Conservation (phyloP, 495 filamentous ascomycete genomes). For the Halenospora varia region DNA sequence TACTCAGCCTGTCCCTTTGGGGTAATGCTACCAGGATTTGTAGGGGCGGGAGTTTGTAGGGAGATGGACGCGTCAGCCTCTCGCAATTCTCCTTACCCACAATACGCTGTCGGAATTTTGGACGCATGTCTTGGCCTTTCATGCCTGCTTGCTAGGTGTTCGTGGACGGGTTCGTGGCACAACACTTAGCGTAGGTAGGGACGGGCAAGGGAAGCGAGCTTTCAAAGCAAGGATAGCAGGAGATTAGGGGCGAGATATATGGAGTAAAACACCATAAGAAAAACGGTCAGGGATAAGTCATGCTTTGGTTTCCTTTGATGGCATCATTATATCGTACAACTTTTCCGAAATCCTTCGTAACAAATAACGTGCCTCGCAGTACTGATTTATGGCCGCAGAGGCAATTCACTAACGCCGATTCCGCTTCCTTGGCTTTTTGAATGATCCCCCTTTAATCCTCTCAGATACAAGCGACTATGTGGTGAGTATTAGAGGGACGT, state of each 20-base stretch:
- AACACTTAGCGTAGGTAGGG: not conserved
- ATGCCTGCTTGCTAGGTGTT: not conserved
- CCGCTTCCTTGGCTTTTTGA: no score
- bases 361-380: no score
- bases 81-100: not conserved
- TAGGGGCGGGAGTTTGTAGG: no score
- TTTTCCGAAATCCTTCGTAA: no score
- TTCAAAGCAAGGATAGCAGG: not conserved
- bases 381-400: no score
- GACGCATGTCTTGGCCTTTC: not conserved
- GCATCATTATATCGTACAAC: no score
- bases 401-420: no score
- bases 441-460: no score
- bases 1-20: no score
- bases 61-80: not conserved
- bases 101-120: not conserved
- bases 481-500: conserved; percentile 13
- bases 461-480: conserved; percentile 10
- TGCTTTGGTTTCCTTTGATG: not conserved
- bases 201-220: not conserved
- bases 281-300: not conserved
- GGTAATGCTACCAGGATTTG: no score
- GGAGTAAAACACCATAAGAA: not conserved
- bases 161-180: not conserved
- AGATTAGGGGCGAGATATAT: not conserved